Percentiles rank a stretch among this genome's conserved stretches.
These are phyloP conservation scores for Lagenidium giganteum DNA, from an alignment of 352 stramenopile genomes.

Conservation along the genomic window DNA sequence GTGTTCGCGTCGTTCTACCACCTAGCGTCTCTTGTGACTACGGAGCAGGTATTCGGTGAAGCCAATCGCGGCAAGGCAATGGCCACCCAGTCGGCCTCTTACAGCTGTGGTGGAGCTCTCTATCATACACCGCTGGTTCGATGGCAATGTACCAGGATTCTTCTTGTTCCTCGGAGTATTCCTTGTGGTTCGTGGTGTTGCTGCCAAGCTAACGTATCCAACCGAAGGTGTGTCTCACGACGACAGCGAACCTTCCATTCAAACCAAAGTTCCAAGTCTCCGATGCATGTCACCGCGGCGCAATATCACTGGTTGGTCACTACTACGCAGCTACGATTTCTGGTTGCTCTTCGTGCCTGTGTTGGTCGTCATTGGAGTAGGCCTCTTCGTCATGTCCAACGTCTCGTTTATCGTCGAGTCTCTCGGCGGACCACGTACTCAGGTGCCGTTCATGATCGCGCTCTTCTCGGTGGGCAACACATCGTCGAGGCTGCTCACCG, in stretches of 20 bases:
- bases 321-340: constrained; percentile 59
- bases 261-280: too few relatives aligned
- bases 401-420: constrained; percentile 84
- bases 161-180: constrained; percentile 65
- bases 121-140: constrained; percentile 63
- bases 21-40: constrained; percentile 72
- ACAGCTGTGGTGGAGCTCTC: constrained; percentile 72
- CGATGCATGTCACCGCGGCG: too few relatives aligned
- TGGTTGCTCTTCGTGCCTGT: constrained; percentile 75
- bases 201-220: constrained; percentile 40
- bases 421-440: constrained; percentile 39
- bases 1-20: constrained; percentile 72
- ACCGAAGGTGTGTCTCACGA: too few relatives aligned
- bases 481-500: constrained; percentile 47
- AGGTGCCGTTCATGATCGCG: constrained; percentile 71
- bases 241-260: too few relatives aligned
- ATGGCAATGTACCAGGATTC: constrained; percentile 55
- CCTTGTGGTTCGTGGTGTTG: constrained; percentile 38
- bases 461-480: constrained; percentile 78
- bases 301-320: constrained; percentile 50
- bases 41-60: constrained; percentile 73
- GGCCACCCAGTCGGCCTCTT: constrained; percentile 56
- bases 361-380: constrained; percentile 67
- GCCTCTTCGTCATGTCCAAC: constrained; percentile 80
- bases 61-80: constrained; percentile 73